Conservation (phyloP, 345 rosid genomes). For the Kandelia obovata region DNA sequence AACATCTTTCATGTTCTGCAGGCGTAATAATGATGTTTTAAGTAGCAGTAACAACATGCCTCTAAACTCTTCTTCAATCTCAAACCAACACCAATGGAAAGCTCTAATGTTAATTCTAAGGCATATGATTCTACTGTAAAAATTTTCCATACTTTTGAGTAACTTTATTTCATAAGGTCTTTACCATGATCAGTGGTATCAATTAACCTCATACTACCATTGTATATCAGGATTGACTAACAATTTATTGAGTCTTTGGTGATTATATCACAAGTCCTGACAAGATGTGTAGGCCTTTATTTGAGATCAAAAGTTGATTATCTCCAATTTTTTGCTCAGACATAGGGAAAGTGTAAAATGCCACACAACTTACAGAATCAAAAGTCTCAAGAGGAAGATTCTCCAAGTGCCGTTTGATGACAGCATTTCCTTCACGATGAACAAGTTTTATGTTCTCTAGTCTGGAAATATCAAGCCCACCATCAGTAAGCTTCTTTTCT, state of each 20-base stretch:
- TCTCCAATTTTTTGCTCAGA: neutral
- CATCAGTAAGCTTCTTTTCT: conserved; percentile 71
- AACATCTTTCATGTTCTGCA: no score
- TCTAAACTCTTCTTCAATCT: neutral
- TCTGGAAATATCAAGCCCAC: conserved; percentile 60
- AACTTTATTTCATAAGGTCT: neutral
- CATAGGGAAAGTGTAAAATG: neutral
- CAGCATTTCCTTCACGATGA: conserved; percentile 85
- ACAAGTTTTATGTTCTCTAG: conserved; percentile 68
- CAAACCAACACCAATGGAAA: neutral
- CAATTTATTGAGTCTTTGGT: neutral
- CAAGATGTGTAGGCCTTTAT: neutral
- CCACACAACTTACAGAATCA: conserved; percentile 76
- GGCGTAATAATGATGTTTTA: no score
- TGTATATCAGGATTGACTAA: neutral
- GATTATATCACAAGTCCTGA: conserved; percentile 1
- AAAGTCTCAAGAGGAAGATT: conserved; percentile 80
- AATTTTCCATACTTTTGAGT: neutral
- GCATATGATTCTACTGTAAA: neutral
- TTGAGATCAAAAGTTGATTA: conserved; percentile 1
- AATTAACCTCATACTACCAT: neutral
- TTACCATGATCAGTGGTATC: neutral
- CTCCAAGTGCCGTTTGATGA: conserved; percentile 78
- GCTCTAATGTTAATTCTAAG: neutral
- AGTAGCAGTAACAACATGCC: no score